Base-by-base conservation (phyloP, 2,329 filamentous ascomycete genomes). In the Zymoseptoria ardabiliae region DNA sequence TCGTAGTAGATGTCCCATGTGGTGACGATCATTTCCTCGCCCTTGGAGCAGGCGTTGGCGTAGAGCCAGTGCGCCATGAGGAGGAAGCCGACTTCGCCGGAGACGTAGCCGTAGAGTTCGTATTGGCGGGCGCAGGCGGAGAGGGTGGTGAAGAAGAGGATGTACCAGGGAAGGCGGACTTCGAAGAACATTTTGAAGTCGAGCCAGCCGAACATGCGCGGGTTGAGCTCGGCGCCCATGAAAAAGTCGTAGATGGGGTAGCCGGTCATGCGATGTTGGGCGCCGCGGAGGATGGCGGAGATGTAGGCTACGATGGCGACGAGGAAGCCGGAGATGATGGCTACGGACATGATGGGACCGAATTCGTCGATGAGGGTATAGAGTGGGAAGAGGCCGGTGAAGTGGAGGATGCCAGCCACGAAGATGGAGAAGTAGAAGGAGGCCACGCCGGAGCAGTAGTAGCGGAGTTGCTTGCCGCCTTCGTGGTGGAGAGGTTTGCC, bases 121-220 rank as follows among this genome's bases (percentile, higher is more conserved):
- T 90, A 91, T 74, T 96, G 92, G 63, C 89, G 85, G 50, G 89
- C 85, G 49, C 90, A 90, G 10, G 90, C 84, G 49, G 87, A 90
- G 61, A 88, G 81, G 59, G 86, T 87, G 50, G 93, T 80, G 61
- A 93, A 84, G 70, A 96, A 87, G 51, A 96, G 82, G 66, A 96
- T 92, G 76, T 87, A 96, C 91, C 91, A 96, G 45, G 91, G 91
- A 65, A 96, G 83, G 67, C 91, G 88, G 62, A 96, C 91, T 74
- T 96, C 91, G 70, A 91, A 94, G 78, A 96, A 96, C 90, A 95
- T 94, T 78, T 95, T 95, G 78, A 94, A 90, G 75, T 95, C 90
- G 55, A 95, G 77, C 66, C 90, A 86, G 58, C 86, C 87, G 71
- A 74, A 74, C 68, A 97, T 84, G 66, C 90, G 83, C 4, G 90